Evolutionary conservation across 441 rosid species (phyloP).

Genomic region (Pelargonium fulgidum): DNA sequence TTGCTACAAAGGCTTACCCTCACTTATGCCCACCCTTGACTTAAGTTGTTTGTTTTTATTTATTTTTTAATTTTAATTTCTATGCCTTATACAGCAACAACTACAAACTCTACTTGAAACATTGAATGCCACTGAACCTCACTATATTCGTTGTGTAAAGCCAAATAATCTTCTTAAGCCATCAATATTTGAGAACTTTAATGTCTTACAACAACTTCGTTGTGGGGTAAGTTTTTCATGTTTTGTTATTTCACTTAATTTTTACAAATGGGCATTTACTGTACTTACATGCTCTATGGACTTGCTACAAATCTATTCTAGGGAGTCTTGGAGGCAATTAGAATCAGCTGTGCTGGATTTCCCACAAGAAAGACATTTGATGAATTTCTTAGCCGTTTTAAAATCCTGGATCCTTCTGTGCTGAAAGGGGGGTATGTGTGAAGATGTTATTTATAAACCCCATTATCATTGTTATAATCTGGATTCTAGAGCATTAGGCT

Average conservation of each 20-base stretch:
- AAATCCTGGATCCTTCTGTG: conserved; percentile 56
- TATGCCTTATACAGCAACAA: conserved; percentile 70
- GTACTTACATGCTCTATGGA: conserved; percentile 11
- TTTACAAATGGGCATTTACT: conserved; percentile 14
- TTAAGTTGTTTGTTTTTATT: conserved; percentile 16
- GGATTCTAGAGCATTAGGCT: conserved; percentile 12
- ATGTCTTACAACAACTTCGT: conserved; percentile 80
- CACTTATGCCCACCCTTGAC: conserved; percentile 5
- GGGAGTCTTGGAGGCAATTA: conserved; percentile 99
- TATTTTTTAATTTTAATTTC: conserved; percentile 1
- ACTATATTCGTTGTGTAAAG: conserved; percentile 85
- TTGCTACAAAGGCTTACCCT: too few species aligned
- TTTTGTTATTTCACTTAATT: conserved; percentile 23
- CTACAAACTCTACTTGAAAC: conserved; percentile 88
- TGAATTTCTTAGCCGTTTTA: conserved; percentile 69
- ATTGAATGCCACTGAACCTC: conserved; percentile 86
- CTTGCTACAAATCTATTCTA: conserved; percentile 24
- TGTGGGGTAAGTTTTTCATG: conserved; percentile 74
- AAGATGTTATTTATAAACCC: conserved; percentile 8
- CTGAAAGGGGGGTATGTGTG: conserved; percentile 46
- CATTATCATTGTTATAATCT: conserved; percentile 7
- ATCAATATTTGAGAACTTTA: conserved; percentile 64
- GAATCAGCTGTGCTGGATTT: conserved; percentile 98
- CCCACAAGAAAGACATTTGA: conserved; percentile 77
- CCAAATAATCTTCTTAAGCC: conserved; percentile 94